A percentile compares a stretch with the other conserved stretches of the same genome.
Conservation (phyloP, 495 filamentous ascomycete genomes). For the Lasiosphaeria miniovina region DNA sequence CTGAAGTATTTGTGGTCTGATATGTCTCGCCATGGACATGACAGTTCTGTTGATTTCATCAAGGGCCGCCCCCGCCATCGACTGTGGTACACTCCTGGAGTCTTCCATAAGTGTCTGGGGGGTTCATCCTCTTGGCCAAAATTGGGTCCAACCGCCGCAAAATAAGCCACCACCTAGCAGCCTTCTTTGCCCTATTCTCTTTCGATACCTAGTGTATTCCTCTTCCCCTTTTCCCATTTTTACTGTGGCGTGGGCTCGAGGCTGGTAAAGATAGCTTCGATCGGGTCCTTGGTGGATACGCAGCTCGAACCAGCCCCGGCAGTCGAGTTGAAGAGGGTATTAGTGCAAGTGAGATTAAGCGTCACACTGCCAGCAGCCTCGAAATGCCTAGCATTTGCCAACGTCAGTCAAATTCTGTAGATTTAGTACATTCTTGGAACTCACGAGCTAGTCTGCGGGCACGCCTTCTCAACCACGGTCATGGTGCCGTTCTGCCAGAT, state of each 20-base stretch:
- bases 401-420: neutral
- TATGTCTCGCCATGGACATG: conserved; percentile 1
- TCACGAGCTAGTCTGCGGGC: conserved; percentile 20
- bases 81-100: neutral
- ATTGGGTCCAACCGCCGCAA: too few species aligned
- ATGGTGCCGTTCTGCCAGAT: conserved; percentile 44
- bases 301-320: conserved; percentile 18
- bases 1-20: neutral
- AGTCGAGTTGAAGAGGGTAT: conserved; percentile 8
- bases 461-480: conserved; percentile 31
- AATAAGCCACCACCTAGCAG: too few species aligned
- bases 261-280: conserved; percentile 21
- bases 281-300: conserved; percentile 1
- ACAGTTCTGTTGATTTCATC: neutral
- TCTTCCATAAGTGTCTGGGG: neutral
- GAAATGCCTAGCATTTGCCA: neutral
- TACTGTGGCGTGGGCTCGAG: conserved; percentile 20
- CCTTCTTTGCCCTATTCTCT: too few species aligned
- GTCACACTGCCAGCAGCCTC: conserved; percentile 21
- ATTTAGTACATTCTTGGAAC: conserved; percentile 7
- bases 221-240: neutral
- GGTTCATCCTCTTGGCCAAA: too few species aligned
- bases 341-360: conserved; percentile 18
- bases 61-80: neutral
- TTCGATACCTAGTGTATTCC: neutral